A percentile compares a stretch with the other conserved stretches of the same genome.
Conservation (phyloP, 2,329 filamentous ascomycete species). For the Proliferodiscus dingleyae region DNA sequence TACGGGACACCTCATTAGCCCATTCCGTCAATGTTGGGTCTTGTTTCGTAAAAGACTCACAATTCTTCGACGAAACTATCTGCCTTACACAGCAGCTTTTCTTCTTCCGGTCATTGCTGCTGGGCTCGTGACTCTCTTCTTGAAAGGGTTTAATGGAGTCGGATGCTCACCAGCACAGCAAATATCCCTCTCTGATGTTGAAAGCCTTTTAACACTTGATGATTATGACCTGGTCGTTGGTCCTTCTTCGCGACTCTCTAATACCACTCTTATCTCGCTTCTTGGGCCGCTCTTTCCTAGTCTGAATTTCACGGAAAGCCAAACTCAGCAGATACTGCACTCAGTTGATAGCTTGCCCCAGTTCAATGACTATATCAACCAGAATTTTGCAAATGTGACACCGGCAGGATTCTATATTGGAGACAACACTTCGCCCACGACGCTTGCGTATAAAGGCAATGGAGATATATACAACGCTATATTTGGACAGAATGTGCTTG, state of each 20-base stretch:
- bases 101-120: constrained; percentile 75
- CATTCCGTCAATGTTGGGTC: constrained; percentile 65
- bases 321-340: constrained; percentile 18
- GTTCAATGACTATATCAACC: constrained; percentile 62
- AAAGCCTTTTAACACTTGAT: constrained; percentile 19
- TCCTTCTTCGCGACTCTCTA: constrained; percentile 38
- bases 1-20: constrained; percentile 65
- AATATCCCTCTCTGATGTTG: constrained; percentile 36
- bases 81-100: constrained; percentile 71
- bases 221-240: constrained; percentile 36
- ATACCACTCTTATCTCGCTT: constrained; percentile 19
- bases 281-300: no score
- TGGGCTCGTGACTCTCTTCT: constrained; percentile 71
- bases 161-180: constrained; percentile 48
- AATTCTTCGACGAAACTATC: constrained; percentile 71
- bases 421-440: constrained; percentile 52
- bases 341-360: constrained; percentile 58
- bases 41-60: constrained; percentile 74
- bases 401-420: constrained; percentile 79
- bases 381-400: constrained; percentile 61
- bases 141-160: constrained; percentile 51
- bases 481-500: constrained; percentile 58
- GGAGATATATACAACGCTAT: constrained; percentile 52
- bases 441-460: constrained; percentile 68
- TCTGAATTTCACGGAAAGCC: constrained; percentile 14